Base-by-base conservation (phyloP, 768 basidiomycete genomes). In the Infundibulicybe gibba region DNA sequence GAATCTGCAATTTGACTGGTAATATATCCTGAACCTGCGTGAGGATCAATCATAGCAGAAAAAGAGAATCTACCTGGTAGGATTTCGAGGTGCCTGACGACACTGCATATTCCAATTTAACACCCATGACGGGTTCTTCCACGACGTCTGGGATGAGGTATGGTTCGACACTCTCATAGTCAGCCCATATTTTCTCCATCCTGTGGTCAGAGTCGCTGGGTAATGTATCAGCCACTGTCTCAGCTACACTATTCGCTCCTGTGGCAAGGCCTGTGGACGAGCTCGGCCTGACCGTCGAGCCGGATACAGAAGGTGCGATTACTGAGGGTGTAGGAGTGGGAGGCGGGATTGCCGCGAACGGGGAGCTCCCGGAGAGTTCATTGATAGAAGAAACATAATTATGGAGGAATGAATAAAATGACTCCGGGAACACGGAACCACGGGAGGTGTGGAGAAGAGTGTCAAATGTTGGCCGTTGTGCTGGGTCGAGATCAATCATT, bases 331-430 rank as follows among this genome's bases (percentile, higher is more conserved):
- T 45, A 3, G 67, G 54, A 3, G 61, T 53, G 1, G 68, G 56
- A n/a, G 69, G 62, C 13, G 74, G 60, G 15, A 67, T 50, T 12
- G 58, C 59, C 9, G 68, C 48, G 48, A 77, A 76, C 2, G 79
- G 71, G 1, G 75, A 63, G 2, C 70, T 64, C 13, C 73, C 57
- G 2, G 81, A 71, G 11, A 81, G 69, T 50, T 92, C 88, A 61
- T 87, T 87, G 54, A 90, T 72, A 1, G 90, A 84, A 3, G 84
- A 77, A 47, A 90, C 79, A 54, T 97, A 97, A 55, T 88, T 89
- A 61, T 94, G 89, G 9, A 98, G 75, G 68, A 95, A 97, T 2
- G 92, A 87, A 67, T 97, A 97, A 65, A 98, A 98, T 25, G 81
- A 83, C 56, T 94, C 92, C 0, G 95, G 94, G 52, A 98, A 89